Evolutionary conservation across 1,139 yeast genomes (phyloP).

Genomic region (Hansenula lynferdii): DNA sequence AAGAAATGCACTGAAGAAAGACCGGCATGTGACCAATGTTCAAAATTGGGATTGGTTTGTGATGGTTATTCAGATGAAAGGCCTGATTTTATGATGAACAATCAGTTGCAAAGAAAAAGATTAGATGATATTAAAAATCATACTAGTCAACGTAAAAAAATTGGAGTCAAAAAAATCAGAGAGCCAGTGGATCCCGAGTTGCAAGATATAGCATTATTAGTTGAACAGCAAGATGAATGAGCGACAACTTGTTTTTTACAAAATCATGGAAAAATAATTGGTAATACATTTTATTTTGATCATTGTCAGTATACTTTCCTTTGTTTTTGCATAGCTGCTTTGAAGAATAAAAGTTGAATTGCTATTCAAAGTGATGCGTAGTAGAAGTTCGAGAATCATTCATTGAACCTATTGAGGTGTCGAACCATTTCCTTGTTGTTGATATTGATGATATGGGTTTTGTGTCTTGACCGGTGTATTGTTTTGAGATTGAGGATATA

Average conservation of each 20-base stretch:
- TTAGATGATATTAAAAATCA: slow-evolving; percentile 45
- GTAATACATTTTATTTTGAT: too few species aligned
- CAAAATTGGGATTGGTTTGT: slow-evolving; percentile 45
- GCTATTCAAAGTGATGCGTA: not conserved
- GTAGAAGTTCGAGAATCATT: not conserved
- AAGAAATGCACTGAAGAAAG: slow-evolving; percentile 61
- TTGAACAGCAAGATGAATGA: too few species aligned
- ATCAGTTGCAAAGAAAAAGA: slow-evolving; percentile 35
- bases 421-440: not conserved
- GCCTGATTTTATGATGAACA: slow-evolving; percentile 52
- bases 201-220: not conserved
- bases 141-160: slow-evolving; percentile 27
- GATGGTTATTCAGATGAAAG: slow-evolving; percentile 42
- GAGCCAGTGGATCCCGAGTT: not conserved
- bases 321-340: too few species aligned
- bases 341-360: too few species aligned
- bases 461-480: slow-evolving; percentile 1
- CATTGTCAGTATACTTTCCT: too few species aligned
- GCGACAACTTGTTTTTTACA: too few species aligned
- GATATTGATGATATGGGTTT: slow-evolving; percentile 5
- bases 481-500: too few species aligned
- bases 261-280: too few species aligned
- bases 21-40: slow-evolving; percentile 53
- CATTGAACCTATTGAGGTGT: too few species aligned
- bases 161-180: slow-evolving; percentile 12